Evolutionary conservation across 331 rosid genomes (phyloP).

Genomic region (Quercus lobata): DNA sequence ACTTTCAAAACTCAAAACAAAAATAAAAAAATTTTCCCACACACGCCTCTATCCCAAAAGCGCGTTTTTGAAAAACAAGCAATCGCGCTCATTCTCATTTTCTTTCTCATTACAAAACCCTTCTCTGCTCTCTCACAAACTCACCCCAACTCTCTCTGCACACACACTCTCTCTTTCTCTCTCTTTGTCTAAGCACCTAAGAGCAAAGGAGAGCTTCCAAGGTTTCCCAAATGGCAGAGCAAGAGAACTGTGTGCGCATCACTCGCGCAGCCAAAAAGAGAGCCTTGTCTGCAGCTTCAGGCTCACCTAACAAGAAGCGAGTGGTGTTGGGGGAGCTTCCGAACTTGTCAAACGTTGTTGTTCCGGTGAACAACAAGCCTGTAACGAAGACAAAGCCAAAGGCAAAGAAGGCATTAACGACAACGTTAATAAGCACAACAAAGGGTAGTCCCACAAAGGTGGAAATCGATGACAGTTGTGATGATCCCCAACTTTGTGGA

Average conservation of each 20-base stretch:
- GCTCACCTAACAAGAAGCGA: slow-evolving; percentile 41
- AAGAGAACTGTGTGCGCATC: slow-evolving; percentile 17
- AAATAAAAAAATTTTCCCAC: too few species aligned
- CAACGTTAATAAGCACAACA: background rate
- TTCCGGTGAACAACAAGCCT: slow-evolving; percentile 11
- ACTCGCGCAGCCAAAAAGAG: slow-evolving; percentile 68
- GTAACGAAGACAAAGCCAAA: background rate
- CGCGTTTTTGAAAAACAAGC: too few species aligned
- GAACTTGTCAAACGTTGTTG: slow-evolving; percentile 25
- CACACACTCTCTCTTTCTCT: background rate
- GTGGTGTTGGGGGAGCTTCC: slow-evolving; percentile 65
- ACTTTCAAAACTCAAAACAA: too few species aligned
- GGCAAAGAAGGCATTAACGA: slow-evolving; percentile 4
- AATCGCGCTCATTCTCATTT: background rate
- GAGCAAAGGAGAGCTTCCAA: background rate
- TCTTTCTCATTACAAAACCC: background rate
- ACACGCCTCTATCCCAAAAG: too few species aligned
- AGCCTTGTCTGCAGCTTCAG: slow-evolving; percentile 48
- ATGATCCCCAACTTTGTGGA: slow-evolving; percentile 53
- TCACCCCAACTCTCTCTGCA: background rate
- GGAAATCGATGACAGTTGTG: background rate
- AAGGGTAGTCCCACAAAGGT: background rate
- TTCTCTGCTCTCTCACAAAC: background rate
- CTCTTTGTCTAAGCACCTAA: background rate
- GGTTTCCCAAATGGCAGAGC: slow-evolving; percentile 12